Base-by-base conservation (phyloP, 139 green algal genomes). In the Tetradesmus lagerheimii region DNA sequence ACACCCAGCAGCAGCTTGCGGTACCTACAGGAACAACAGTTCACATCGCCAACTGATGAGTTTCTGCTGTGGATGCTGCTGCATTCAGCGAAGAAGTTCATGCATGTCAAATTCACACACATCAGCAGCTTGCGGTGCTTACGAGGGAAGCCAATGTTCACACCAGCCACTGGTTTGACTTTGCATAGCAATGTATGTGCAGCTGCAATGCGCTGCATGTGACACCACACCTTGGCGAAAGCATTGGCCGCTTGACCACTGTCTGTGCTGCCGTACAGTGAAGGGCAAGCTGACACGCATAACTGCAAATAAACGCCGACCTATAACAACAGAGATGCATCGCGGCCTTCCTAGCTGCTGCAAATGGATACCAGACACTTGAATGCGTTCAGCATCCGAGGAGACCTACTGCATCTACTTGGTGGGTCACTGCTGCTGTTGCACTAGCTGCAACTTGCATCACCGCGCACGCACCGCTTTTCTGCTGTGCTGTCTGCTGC, bases 51-150 rank as follows among this genome's bases (percentile, higher is more conserved):
- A n/a, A n/a, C n/a, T n/a, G n/a, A n/a, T n/a, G n/a, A n/a, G n/a
- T n/a, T n/a, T n/a, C 90, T 15, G 57, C 91, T 91, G 92, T 97
- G 99, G 66, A 94, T 97, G 93, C 98, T 98, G 45, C 87, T 95
- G 93, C 98, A 99, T n/a, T n/a, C n/a, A n/a, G n/a, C n/a, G 93
- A 97, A 99, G 89, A 99, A 99, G 87, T 98, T 95, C 71, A 95
- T 97, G 57, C n/a, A n/a, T n/a, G 95, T 98, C 2, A 99, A 93
- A 91, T 98, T 95, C 64, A 99, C 93, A 12, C 95, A 95, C 80
- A 93, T 94, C 38, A 99, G 93, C 83, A 99, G 91, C 91, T 97
- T 97, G 29, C 95, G 94, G 91, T 97, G 96, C 31, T 94, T 92
- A 50, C 86, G 80, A 25, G 23, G 74, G 31, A 80, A 29, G n/a